A percentile compares a stretch with the other conserved stretches of the same genome.
These are phyloP conservation scores for Fusarium sacchari DNA, from an alignment of 2,329 filamentous ascomycete genomes.

Conservation along the genomic window DNA sequence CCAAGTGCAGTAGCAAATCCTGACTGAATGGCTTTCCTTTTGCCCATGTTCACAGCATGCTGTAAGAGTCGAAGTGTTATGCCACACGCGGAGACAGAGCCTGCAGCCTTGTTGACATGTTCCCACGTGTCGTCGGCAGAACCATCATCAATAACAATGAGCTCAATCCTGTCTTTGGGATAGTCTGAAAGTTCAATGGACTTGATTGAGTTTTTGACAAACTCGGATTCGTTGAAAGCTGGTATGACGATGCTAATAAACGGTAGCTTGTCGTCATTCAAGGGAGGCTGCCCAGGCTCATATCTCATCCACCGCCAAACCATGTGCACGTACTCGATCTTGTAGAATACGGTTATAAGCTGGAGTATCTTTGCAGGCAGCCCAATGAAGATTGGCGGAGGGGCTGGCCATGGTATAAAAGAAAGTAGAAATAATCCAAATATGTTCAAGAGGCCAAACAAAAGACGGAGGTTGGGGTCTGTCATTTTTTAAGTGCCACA, in stretches of 20 bases:
- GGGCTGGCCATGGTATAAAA: neutral
- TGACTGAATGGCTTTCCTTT: neutral
- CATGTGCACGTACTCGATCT: neutral
- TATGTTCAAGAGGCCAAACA: neutral
- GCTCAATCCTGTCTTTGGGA: neutral
- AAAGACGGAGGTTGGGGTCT: neutral
- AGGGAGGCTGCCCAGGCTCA: neutral
- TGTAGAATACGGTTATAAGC: neutral
- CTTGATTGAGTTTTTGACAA: neutral
- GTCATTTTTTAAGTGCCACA: neutral
- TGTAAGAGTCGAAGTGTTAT: neutral
- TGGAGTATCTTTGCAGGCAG: neutral
- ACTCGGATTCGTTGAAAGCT: neutral
- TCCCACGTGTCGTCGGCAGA: neutral
- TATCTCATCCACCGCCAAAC: neutral
- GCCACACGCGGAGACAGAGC: neutral
- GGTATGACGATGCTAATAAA: neutral
- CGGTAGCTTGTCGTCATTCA: neutral
- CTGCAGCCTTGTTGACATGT: neutral
- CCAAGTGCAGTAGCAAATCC: neutral
- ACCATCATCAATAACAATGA: neutral
- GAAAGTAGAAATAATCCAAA: neutral
- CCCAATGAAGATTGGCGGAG: neutral
- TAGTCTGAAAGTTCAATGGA: neutral
- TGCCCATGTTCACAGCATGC: neutral